Evolutionary conservation across 805 yeast genomes (phyloP).

Genomic region (Saccharomyces cerevisiae): DNA sequence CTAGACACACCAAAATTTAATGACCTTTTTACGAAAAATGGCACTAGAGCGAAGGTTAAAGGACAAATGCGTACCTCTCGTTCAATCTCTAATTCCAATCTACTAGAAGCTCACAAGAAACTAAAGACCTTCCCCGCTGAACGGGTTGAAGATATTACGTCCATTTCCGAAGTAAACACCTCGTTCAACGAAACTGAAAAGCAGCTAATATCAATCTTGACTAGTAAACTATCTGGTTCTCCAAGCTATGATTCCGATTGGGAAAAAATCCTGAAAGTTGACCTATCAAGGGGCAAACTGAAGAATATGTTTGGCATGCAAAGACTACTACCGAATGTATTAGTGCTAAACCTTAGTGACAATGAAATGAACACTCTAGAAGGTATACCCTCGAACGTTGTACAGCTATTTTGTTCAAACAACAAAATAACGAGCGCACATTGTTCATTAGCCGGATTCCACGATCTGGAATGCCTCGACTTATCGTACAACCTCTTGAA

Average conservation of each 20-base stretch:
- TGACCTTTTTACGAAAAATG: background rate
- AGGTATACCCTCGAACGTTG: constrained; percentile 13
- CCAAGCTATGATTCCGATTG: constrained; percentile 5
- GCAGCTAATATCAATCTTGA: constrained; percentile 18
- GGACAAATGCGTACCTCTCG: background rate
- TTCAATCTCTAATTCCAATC: background rate
- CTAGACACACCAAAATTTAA: constrained; percentile 22
- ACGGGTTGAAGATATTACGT: constrained; percentile 10
- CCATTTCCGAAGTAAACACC: constrained; percentile 14
- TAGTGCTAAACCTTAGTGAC: constrained; percentile 11
- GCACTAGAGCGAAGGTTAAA: background rate
- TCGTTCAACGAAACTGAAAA: constrained; percentile 18
- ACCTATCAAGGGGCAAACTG: constrained; percentile 7
- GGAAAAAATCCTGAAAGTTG: constrained; percentile 9
- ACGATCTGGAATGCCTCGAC: constrained; percentile 19
- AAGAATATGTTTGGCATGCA: constrained; percentile 16
- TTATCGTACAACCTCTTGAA: constrained; percentile 4
- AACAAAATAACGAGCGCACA: constrained; percentile 16
- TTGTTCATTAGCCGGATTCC: constrained; percentile 10
- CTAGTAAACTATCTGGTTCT: constrained; percentile 12
- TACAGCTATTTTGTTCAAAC: constrained; percentile 9
- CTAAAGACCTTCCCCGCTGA: background rate
- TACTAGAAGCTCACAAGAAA: background rate
- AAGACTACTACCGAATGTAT: constrained; percentile 18
- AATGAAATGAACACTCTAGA: constrained; percentile 18